Conservation (phyloP, 2,329 filamentous ascomycete species). For the Sodiomyces alkalinus region DNA sequence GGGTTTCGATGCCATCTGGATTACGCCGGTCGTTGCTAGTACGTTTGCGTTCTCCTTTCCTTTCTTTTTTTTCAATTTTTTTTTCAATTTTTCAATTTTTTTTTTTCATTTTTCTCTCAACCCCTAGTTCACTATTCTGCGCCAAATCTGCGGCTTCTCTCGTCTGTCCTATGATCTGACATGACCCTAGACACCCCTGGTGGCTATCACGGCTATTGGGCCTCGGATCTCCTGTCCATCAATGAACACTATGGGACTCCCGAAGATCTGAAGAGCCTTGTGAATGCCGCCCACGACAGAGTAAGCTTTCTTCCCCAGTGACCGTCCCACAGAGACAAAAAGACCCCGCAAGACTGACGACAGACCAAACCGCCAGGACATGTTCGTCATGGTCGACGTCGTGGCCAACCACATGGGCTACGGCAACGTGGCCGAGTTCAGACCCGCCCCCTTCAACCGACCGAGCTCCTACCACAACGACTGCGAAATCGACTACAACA, state of each 20-base stretch:
- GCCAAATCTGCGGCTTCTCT: no score
- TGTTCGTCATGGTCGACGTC: conserved; percentile 44
- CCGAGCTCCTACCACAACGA: conserved; percentile 43
- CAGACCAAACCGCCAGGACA: conserved; percentile 11
- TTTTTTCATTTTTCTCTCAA: no score
- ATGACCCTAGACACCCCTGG: conserved; percentile 16
- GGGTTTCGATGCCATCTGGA: conserved; percentile 44
- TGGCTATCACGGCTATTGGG: conserved; percentile 42
- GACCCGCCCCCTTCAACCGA: conserved; percentile 31
- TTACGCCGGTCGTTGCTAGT: conserved; percentile 39
- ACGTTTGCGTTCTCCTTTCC: conserved; percentile 10
- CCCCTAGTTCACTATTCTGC: no score
- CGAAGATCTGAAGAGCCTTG: conserved; percentile 41
- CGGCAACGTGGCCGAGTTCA: conserved; percentile 27
- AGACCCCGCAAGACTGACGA: neutral
- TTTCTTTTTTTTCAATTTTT: no score
- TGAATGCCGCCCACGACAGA: conserved; percentile 41
- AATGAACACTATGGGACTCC: conserved; percentile 44
- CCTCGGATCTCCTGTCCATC: conserved; percentile 31
- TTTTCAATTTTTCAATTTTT: no score
- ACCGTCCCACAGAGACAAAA: no score
- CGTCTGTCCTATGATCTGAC: no score
- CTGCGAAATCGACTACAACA: conserved; percentile 40
- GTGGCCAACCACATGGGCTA: conserved; percentile 44
- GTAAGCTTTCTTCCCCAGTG: conserved; percentile 17